phyloP scores from a whole-genome alignment of 2,329 filamentous ascomycete species.

The Zasmidium citrigriseum region DNA sequence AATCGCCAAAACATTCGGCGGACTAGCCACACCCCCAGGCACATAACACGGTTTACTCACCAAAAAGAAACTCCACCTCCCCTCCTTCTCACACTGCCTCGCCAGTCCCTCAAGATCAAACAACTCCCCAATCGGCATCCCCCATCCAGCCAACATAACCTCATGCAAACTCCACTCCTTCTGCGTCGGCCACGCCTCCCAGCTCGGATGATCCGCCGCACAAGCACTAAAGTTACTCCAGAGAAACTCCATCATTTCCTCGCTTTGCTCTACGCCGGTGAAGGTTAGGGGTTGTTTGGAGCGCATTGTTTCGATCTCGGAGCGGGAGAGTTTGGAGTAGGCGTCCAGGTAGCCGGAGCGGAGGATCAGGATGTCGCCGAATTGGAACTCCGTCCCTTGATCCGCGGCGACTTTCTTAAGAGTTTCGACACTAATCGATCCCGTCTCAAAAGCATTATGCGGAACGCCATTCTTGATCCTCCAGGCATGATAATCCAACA shows the following conservation, averaged over 20 bases:
- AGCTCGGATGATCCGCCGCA: constrained; percentile 40
- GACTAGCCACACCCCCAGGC: constrained; percentile 39
- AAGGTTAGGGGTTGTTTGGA: constrained; percentile 46
- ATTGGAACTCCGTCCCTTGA: constrained; percentile 56
- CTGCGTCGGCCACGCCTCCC: constrained; percentile 41
- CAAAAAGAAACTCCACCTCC: constrained; percentile 52
- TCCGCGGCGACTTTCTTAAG: constrained; percentile 46
- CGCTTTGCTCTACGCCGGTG: constrained; percentile 51
- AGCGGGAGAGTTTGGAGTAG: constrained; percentile 39
- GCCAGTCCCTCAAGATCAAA: constrained; percentile 52
- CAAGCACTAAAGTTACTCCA: constrained; percentile 43
- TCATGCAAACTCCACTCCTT: constrained; percentile 45
- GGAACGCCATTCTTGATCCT: constrained; percentile 40
- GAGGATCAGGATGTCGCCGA: constrained; percentile 56
- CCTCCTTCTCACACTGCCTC: constrained; percentile 38
- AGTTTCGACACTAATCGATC: constrained; percentile 39
- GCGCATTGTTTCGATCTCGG: constrained; percentile 40
- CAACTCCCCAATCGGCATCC: constrained; percentile 54
- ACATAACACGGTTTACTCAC: constrained; percentile 50
- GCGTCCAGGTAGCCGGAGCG: constrained; percentile 51
- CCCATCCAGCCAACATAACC: constrained; percentile 52
- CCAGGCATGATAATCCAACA: constrained; percentile 57
- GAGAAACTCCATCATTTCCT: constrained; percentile 46
- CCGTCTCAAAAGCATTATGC: constrained; percentile 39
- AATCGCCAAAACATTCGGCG: constrained; percentile 43